phyloP scores from a whole-genome alignment of 2,329 filamentous ascomycete genomes.

The Talaromyces sp. region DNA sequence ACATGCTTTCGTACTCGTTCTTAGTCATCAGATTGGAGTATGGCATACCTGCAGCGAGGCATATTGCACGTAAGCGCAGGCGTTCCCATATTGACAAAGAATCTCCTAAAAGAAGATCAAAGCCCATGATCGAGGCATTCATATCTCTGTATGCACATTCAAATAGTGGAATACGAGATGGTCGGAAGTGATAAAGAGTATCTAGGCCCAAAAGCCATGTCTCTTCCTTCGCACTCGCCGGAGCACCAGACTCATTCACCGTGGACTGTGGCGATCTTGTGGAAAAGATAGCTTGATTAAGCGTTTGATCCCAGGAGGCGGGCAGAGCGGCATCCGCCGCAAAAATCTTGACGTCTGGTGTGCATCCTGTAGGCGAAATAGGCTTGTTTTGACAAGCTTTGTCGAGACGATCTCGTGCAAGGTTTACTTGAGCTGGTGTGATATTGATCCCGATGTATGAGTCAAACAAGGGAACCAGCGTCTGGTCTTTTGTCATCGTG shows the following conservation, averaged over 20 bases:
- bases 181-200: slow-evolving; percentile 56
- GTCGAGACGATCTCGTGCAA: slow-evolving; percentile 26
- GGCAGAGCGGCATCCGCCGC: slow-evolving; percentile 51
- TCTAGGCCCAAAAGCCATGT: slow-evolving; percentile 56
- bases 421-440: slow-evolving; percentile 44
- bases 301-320: slow-evolving; percentile 37
- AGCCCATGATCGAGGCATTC: slow-evolving; percentile 52
- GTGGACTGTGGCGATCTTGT: background rate
- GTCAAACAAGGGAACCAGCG: slow-evolving; percentile 29
- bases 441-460: slow-evolving; percentile 55
- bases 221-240: slow-evolving; percentile 23
- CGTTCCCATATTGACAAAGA: slow-evolving; percentile 26
- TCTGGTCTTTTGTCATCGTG: background rate
- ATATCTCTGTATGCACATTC: slow-evolving; percentile 40
- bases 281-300: slow-evolving; percentile 23
- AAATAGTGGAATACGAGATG: slow-evolving; percentile 50
- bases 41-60: slow-evolving; percentile 49
- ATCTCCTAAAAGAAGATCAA: slow-evolving; percentile 49
- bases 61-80: slow-evolving; percentile 42
- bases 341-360: slow-evolving; percentile 36
- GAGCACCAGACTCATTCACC: background rate
- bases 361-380: background rate
- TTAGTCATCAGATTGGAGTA: slow-evolving; percentile 49
- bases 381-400: background rate
- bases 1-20: slow-evolving; percentile 43